Percentiles rank a stretch among this genome's conserved stretches.
Conservation (phyloP, 2,329 filamentous ascomycete genomes). For the Neopestalotiopsis clavispora region DNA sequence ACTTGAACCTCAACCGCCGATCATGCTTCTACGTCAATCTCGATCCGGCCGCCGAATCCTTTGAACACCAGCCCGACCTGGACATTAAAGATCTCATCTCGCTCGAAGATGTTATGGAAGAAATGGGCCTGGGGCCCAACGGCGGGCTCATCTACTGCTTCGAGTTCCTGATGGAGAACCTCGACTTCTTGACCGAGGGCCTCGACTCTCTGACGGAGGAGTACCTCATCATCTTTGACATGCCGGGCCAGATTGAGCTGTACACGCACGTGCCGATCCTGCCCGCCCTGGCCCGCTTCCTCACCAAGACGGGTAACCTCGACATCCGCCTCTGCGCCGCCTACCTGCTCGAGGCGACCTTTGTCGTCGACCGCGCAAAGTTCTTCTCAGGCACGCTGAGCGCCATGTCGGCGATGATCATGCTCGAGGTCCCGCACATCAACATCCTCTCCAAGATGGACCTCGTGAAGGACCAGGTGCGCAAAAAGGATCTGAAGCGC, state of each 20-base stretch:
- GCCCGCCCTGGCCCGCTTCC: slow-evolving; percentile 79
- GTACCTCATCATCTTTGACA: slow-evolving; percentile 97
- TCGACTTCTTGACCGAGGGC: slow-evolving; percentile 72
- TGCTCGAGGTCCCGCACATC: slow-evolving; percentile 95
- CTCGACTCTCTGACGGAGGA: slow-evolving; percentile 85
- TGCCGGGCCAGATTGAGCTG: slow-evolving; percentile 98
- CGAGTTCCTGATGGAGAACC: slow-evolving; percentile 77
- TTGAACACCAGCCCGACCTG: slow-evolving; percentile 82
- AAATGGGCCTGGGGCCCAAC: slow-evolving; percentile 69
- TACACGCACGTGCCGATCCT: slow-evolving; percentile 97
- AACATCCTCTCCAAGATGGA: slow-evolving; percentile 99
- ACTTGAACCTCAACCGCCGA: slow-evolving; percentile 88
- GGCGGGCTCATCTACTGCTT: slow-evolving; percentile 78
- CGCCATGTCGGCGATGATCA: slow-evolving; percentile 98
- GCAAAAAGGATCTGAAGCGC: slow-evolving; percentile 84
- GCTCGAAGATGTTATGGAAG: slow-evolving; percentile 84
- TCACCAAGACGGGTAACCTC: slow-evolving; percentile 78
- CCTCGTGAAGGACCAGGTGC: slow-evolving; percentile 86
- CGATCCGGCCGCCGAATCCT: slow-evolving; percentile 92
- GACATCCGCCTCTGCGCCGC: slow-evolving; percentile 92
- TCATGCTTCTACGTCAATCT: slow-evolving; percentile 98
- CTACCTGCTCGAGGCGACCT: slow-evolving; percentile 94
- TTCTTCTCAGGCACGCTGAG: slow-evolving; percentile 96
- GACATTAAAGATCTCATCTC: slow-evolving; percentile 92
- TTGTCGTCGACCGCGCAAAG: slow-evolving; percentile 93